Conservation (phyloP, 805 yeast species). For the Candida broadrunensis region DNA sequence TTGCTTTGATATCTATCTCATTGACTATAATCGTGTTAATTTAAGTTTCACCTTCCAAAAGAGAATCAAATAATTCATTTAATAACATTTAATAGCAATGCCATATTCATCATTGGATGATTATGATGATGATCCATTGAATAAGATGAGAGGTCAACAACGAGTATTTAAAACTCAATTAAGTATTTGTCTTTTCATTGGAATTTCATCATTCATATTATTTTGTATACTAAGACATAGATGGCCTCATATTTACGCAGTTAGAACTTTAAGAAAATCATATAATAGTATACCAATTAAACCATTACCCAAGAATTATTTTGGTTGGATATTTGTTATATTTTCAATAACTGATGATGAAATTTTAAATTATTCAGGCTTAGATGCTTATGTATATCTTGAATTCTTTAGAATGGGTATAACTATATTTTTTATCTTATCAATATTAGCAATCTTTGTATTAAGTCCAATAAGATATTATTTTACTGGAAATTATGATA, state of each 20-base stretch:
- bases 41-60: too few species aligned
- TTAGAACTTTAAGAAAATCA: constrained; percentile 47
- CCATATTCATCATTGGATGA: constrained; percentile 1
- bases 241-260: constrained; percentile 58
- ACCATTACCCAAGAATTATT: constrained; percentile 46
- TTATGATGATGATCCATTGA: constrained; percentile 3
- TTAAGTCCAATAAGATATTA: constrained; percentile 38
- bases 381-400: constrained; percentile 71
- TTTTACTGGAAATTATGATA: constrained; percentile 43
- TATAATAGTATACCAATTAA: constrained; percentile 27
- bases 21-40: too few species aligned
- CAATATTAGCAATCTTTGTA: constrained; percentile 50
- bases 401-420: constrained; percentile 63
- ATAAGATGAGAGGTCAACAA: constrained; percentile 29
- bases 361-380: constrained; percentile 80
- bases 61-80: too few species aligned
- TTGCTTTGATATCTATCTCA: too few species aligned
- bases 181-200: constrained; percentile 46
- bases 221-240: constrained; percentile 51
- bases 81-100: too few species aligned
- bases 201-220: constrained; percentile 41
- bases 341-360: constrained; percentile 69
- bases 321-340: constrained; percentile 76
- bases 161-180: constrained; percentile 58
- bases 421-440: constrained; percentile 59